Evolutionary conservation across 208 protist species (phyloP), one percentile per base, ranked within the genome.

Genomic region (Angomonas deanei): DNA sequence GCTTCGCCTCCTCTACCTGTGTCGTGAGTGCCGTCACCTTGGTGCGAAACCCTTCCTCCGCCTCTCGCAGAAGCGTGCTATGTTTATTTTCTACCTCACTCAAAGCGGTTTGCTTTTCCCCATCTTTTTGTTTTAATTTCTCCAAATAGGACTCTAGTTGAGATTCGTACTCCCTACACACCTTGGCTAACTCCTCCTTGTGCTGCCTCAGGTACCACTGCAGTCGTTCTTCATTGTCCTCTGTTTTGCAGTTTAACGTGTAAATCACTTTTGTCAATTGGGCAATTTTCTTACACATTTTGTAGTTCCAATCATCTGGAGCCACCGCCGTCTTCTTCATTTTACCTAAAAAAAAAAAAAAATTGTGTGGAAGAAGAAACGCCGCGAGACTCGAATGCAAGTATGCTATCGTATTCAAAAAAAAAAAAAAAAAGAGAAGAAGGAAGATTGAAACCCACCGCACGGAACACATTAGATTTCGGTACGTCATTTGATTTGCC

Each of bases 181-280:
- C 77, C n/a, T 70, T 71, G 17, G 78, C 68, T 32, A 98, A 66
- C 76, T 98, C 95, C 2, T 63, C 66, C 60, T 84, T 78, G 69
- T 98, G 97, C 13, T 66, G 28, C 13, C 75, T 56, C 1, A 78
- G 53, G 38, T 96, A 66, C 64, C 77, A 83, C 31, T 82, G 65
- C 13, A 85, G 71, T 24, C 96, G 80, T 58, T 77, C 74, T 32
- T 97, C 93, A 60, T 94, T 88, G 67, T 98, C 97, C 66, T 98
- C 96, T 38, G 92, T 95, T 33, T 90, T 82, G 38, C 91, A 97
- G 70, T 98, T 98, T 21, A 98, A 80, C 15, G 97, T 94, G 76
- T 98, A 98, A 39, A 98, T 97, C 0, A 98, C 97, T 62, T 98
- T 98, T 1, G 97, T 98, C 28, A 98, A 84, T 73, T 98, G 96